Evolutionary conservation across 129 eudicot species (phyloP).

Genomic region (Chrysanthemum makinoi): DNA sequence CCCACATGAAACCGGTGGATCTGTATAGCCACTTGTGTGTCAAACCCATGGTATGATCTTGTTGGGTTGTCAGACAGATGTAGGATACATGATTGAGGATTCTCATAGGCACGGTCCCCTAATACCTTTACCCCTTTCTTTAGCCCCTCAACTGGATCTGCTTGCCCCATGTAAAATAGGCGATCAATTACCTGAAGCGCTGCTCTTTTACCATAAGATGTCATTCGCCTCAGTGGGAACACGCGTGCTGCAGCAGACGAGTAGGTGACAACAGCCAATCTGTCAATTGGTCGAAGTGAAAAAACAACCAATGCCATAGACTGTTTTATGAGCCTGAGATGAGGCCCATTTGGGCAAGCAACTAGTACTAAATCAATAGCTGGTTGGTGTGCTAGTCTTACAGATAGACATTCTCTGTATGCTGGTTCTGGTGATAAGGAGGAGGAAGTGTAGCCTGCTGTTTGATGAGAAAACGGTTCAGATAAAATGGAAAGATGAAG

Average conservation of each 20-base stretch:
- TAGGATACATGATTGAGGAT: constrained; percentile 61
- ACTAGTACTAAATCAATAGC: constrained; percentile 80
- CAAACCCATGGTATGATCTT: constrained; percentile 56
- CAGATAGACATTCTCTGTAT: constrained; percentile 45
- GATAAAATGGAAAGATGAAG: constrained; percentile 53
- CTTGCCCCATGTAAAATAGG: constrained; percentile 64
- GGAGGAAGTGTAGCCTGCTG: constrained; percentile 15
- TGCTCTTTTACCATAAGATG: constrained; percentile 72
- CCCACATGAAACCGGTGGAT: constrained; percentile 81
- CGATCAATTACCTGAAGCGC: constrained; percentile 84
- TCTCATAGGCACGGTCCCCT: constrained; percentile 63
- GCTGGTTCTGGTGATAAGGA: constrained; percentile 31
- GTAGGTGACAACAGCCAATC: constrained; percentile 81
- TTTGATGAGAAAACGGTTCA: constrained; percentile 28
- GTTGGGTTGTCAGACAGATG: constrained; percentile 74
- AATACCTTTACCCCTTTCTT: constrained; percentile 80
- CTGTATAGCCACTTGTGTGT: constrained; percentile 41
- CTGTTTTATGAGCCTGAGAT: constrained; percentile 83
- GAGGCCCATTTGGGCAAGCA: constrained; percentile 81
- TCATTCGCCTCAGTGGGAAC: constrained; percentile 85
- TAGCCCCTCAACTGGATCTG: constrained; percentile 77
- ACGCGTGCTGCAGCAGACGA: constrained; percentile 82
- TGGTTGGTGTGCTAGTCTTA: constrained; percentile 61
- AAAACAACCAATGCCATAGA: constrained; percentile 78
- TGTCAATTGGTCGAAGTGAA: constrained; percentile 74